A percentile compares a stretch with the other conserved stretches of the same genome.
Evolutionary conservation across 2,329 filamentous ascomycete genomes (phyloP).

Genomic region (Sclerotinia sclerotiorum): DNA sequence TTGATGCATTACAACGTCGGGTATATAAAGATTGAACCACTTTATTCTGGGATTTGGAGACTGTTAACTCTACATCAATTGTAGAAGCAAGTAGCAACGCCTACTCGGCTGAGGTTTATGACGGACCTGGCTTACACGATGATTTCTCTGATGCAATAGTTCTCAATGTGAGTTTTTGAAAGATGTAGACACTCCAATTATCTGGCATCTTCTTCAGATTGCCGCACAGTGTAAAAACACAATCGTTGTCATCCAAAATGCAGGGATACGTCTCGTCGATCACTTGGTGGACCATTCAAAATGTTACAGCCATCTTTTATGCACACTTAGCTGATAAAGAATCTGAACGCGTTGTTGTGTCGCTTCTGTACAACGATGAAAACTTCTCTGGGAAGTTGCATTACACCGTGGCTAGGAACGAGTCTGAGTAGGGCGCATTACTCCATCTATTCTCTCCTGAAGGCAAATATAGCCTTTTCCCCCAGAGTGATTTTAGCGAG

Average conservation of each 20-base stretch:
- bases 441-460: background rate
- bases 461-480: background rate
- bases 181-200: no score
- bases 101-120: background rate
- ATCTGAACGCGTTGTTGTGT: background rate
- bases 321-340: slow-evolving; percentile 62
- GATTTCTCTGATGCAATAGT: slow-evolving; percentile 45
- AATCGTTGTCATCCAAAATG: slow-evolving; percentile 63
- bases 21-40: no score
- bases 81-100: background rate
- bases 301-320: slow-evolving; percentile 62
- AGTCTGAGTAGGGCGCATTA: background rate
- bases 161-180: slow-evolving; percentile 45
- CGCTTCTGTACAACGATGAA: background rate
- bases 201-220: no score
- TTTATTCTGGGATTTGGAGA: no score
- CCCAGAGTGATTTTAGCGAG: background rate
- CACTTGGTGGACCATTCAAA: slow-evolving; percentile 56
- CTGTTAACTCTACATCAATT: no score
- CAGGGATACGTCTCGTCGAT: slow-evolving; percentile 59
- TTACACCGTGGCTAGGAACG: background rate
- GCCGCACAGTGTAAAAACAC: slow-evolving; percentile 56
- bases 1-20: no score
- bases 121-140: background rate
- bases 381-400: background rate